A percentile compares a stretch with the other conserved stretches of the same genome.
phyloP scores from a whole-genome alignment of 345 rosid genomes.

The Moricandia moricandioides region DNA sequence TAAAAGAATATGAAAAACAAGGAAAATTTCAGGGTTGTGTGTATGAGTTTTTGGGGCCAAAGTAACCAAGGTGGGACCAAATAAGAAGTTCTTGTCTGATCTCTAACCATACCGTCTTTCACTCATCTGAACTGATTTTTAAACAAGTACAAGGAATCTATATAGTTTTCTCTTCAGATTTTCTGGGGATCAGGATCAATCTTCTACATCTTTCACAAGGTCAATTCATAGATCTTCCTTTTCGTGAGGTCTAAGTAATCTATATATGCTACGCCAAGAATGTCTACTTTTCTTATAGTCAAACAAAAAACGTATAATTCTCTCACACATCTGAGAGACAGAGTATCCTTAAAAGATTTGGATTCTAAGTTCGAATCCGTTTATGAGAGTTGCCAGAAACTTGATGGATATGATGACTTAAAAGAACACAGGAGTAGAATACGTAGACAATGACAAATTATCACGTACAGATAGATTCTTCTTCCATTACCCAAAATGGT shows the following conservation, averaged over 20 bases:
- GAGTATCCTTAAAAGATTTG: background rate
- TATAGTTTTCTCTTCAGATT: constrained; percentile 22
- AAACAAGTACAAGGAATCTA: constrained; percentile 41
- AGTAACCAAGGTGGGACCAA: constrained; percentile 31
- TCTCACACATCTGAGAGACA: constrained; percentile 16
- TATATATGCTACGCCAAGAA: constrained; percentile 40
- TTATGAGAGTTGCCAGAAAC: background rate
- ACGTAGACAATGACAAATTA: constrained; percentile 21
- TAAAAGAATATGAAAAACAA: background rate
- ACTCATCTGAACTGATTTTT: constrained; percentile 24
- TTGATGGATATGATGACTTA: background rate
- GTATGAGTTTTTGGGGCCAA: constrained; percentile 1
- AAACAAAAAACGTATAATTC: constrained; percentile 9
- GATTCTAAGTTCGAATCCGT: background rate
- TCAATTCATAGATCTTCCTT: constrained; percentile 30
- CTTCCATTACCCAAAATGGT: constrained; percentile 37
- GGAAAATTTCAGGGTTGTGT: background rate
- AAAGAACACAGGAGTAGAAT: background rate
- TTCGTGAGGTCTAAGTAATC: constrained; percentile 38
- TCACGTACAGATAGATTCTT: constrained; percentile 31
- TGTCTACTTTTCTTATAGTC: constrained; percentile 21
- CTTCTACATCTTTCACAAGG: constrained; percentile 27
- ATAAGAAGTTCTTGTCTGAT: constrained; percentile 34
- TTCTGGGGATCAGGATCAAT: constrained; percentile 30
- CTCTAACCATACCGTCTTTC: constrained; percentile 11